Evolutionary conservation across 2,329 filamentous ascomycete genomes (phyloP).

Genomic region (Xylaria sp.): DNA sequence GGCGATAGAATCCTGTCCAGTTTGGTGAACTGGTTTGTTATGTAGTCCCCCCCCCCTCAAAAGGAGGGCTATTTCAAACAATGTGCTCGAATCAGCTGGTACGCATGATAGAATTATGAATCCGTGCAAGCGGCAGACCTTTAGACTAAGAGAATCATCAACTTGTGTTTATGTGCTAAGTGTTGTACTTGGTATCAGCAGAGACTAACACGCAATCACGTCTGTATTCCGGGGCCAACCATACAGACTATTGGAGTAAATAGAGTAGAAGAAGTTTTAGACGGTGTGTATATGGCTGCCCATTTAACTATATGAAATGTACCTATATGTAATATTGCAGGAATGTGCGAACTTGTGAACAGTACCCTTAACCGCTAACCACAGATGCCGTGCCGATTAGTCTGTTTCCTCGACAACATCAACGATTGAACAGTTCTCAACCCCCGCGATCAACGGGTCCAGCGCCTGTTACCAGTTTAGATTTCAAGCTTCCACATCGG

Average conservation of each 20-base stretch:
- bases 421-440: no score
- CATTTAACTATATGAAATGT: not conserved
- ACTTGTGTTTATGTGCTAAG: not conserved
- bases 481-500: not conserved
- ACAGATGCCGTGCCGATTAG: not conserved
- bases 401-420: not conserved
- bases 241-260: no score
- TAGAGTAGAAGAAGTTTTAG: not conserved
- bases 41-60: no score
- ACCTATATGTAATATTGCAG: not conserved
- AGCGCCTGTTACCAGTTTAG: not conserved
- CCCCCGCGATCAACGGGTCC: not conserved
- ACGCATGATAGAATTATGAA: not conserved
- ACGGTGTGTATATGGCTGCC: not conserved
- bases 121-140: not conserved
- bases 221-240: no score
- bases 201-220: not conserved
- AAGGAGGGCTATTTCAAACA: no score
- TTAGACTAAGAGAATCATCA: not conserved
- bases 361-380: not conserved
- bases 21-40: not conserved
- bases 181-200: not conserved
- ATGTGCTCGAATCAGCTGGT: not conserved
- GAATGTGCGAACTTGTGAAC: not conserved
- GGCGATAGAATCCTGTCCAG: not conserved